Evolutionary conservation across 441 rosid genomes (phyloP).

Genomic region (Macaranga tanarius): DNA sequence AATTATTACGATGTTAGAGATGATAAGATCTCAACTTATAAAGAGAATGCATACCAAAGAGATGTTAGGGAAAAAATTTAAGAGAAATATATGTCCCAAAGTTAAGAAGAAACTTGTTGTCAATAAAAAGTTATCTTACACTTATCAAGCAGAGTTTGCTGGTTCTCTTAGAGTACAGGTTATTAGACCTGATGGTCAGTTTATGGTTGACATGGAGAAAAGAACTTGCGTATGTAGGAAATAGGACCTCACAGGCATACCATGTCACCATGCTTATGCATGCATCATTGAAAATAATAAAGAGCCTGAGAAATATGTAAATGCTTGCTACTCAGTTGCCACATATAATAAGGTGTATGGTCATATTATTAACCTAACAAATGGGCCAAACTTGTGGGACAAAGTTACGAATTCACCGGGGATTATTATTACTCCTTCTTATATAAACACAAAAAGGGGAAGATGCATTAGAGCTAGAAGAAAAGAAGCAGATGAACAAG

Average conservation of each 20-base stretch:
- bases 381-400: too few relatives aligned
- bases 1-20: too few relatives aligned
- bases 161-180: background rate
- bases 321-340: background rate
- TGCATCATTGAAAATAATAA: background rate
- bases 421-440: background rate
- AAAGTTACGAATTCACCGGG: background rate
- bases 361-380: too few relatives aligned
- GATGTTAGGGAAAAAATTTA: background rate
- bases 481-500: too few relatives aligned
- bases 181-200: background rate
- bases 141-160: too few relatives aligned
- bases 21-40: background rate
- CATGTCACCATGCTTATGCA: background rate
- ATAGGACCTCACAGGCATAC: background rate
- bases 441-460: too few relatives aligned
- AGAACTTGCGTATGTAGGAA: background rate
- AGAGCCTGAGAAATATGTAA: background rate
- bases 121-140: too few relatives aligned
- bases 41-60: background rate
- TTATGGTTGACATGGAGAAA: background rate
- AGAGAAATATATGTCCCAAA: background rate
- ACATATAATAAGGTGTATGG: too few relatives aligned
- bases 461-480: too few relatives aligned
- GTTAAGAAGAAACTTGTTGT: background rate